These are phyloP conservation scores for Citropsis articulata DNA, from an alignment of 345 rosid species.

Conservation along the genomic window DNA sequence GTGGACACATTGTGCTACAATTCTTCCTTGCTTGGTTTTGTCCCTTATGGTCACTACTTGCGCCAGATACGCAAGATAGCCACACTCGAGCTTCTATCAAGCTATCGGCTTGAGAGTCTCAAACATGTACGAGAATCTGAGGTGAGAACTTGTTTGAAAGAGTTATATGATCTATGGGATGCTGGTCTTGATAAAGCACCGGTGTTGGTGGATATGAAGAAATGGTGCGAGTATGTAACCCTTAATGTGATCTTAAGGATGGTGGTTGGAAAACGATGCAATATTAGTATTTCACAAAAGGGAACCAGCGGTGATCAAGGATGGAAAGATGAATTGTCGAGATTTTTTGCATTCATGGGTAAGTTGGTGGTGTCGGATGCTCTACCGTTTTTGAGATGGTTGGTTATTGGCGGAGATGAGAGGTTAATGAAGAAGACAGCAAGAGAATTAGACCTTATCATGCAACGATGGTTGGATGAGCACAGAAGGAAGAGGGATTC, in stretches of 20 bases:
- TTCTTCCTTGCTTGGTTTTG: conserved; percentile 19
- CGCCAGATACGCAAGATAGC: conserved; percentile 15
- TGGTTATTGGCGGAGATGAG: conserved; percentile 29
- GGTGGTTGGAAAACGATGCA: not conserved
- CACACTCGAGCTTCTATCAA: conserved; percentile 31
- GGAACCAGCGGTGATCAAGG: not conserved
- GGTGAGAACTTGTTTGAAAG: not conserved
- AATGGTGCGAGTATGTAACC: not conserved
- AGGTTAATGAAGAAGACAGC: conserved; percentile 30
- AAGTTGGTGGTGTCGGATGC: not conserved
- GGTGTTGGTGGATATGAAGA: not conserved
- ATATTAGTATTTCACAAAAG: not conserved
- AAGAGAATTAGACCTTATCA: not conserved
- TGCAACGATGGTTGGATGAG: too few relatives aligned
- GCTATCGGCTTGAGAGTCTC: conserved; percentile 17
- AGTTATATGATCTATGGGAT: not conserved
- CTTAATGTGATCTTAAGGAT: not conserved
- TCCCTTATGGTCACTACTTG: conserved; percentile 30
- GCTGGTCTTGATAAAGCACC: too few relatives aligned
- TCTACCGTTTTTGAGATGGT: conserved; percentile 13
- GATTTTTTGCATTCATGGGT: not conserved
- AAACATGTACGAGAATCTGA: not conserved
- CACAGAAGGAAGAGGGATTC: too few relatives aligned
- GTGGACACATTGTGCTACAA: conserved; percentile 16
- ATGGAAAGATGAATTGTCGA: not conserved